Base-by-base conservation (phyloP, 1,139 yeast species). In the Chernovozyma sophiae-reginae region DNA sequence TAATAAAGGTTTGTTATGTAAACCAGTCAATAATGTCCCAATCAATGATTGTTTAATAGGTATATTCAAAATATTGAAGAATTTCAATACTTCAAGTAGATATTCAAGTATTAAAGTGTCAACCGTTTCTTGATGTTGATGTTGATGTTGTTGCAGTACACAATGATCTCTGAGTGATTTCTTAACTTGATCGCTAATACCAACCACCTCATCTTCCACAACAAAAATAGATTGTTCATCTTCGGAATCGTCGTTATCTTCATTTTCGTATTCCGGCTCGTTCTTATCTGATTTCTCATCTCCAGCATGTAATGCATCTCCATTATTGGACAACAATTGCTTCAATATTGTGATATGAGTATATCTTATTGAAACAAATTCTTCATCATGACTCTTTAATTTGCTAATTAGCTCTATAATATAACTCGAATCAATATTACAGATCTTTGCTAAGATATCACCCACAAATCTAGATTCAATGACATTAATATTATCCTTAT, bases 1-100 rank as follows among this genome's bases (percentile, higher is more conserved):
- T 55, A 56, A 39, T 63, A 65, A 52, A 68, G 96, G 66, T 76
- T 78, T 65, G 72, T 74, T 79, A 56, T 80, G 84, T 25, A 80
- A 60, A 0, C 81, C 80, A 4, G 85, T 72, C 12, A 79, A 71
- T 35, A 83, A 56, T 13, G 83, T 78, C 10, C 79, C 73, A 30
- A 81, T 64, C 2, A 83, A 74, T 16, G 77, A 66, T 51, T 79
- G 84, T 46, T 82, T 77, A 44, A 65, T 53, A 42, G 68, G 65
- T 39, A 62, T 56, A 48, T 65, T 60, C 35, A 56, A 36, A 25
- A 61, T 52, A 20, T 56, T 40, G 44, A 60, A 47, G 43, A 52
- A 37, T 35, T 33, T 32, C 43, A 41, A 34, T n/a, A 15, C 17
- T 17, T 30, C 17, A 4, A 33, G 30, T 12, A 30, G 17, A 23